phyloP scores from a whole-genome alignment of 73 alveolate genomes.

The Tetrahymena malaccensis region DNA sequence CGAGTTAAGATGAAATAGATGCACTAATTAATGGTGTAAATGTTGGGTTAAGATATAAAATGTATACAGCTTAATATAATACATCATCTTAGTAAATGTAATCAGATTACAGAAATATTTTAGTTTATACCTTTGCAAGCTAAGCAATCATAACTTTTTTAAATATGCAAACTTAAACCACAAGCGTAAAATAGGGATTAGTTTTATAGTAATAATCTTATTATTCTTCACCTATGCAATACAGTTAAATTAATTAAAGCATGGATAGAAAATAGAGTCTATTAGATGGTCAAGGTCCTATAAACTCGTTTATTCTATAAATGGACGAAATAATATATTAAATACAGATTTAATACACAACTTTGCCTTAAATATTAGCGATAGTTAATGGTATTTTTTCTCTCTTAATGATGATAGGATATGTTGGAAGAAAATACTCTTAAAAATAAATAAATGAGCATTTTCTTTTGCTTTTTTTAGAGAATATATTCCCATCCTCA shows the following conservation, averaged over 20 bases:
- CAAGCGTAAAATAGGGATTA: neutral
- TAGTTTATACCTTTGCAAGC: neutral
- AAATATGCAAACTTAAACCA: neutral
- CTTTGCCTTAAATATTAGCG: neutral
- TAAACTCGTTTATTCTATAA: neutral
- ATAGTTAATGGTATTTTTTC: neutral
- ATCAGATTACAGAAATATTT: neutral
- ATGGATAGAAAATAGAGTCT: neutral
- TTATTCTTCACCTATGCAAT: neutral
- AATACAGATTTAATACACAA: neutral
- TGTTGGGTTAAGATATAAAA: neutral
- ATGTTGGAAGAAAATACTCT: neutral
- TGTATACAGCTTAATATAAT: neutral
- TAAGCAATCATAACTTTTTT: neutral
- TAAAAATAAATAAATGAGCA: too few species aligned
- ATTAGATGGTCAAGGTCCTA: neutral
- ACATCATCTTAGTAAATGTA: neutral
- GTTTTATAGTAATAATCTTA: neutral
- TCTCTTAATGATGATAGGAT: neutral
- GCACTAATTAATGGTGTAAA: neutral
- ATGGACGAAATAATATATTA: neutral
- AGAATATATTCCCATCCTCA: neutral
- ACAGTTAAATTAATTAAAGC: neutral
- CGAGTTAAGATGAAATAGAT: neutral
- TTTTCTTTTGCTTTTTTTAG: neutral